Conservation (phyloP, 345 rosid genomes). For the Salix viminalis region DNA sequence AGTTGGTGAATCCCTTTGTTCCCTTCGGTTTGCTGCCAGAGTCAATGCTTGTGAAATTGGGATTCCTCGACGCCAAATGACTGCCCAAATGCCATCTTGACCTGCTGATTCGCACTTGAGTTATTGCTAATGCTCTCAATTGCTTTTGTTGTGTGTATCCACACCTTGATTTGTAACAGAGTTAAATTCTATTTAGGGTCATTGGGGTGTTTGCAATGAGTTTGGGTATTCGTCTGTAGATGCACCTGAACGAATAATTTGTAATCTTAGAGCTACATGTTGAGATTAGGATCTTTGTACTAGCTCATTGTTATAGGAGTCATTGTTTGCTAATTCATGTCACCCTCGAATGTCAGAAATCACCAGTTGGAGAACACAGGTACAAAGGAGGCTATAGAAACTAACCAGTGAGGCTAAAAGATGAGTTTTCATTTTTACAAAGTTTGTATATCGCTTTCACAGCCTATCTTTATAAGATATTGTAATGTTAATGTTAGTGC, state of each 20-base stretch:
- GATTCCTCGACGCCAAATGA: slow-evolving; percentile 73
- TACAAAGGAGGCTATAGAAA: neutral
- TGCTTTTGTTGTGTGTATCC: neutral
- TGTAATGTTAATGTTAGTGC: neutral
- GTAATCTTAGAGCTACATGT: slow-evolving; percentile 12
- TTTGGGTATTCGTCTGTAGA: slow-evolving; percentile 4
- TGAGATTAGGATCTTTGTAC: slow-evolving; percentile 3
- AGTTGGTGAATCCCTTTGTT: slow-evolving; percentile 84
- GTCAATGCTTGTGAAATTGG: slow-evolving; percentile 99
- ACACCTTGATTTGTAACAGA: neutral
- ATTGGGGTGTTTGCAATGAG: neutral
- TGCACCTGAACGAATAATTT: slow-evolving; percentile 16
- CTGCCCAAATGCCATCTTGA: slow-evolving; percentile 16
- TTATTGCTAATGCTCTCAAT: slow-evolving; percentile 42
- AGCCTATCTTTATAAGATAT: neutral
- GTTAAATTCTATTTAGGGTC: neutral
- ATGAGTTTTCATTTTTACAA: neutral
- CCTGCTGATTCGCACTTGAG: slow-evolving; percentile 67
- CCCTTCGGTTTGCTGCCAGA: slow-evolving; percentile 90
- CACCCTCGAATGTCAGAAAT: slow-evolving; percentile 12
- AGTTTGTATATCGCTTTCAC: neutral
- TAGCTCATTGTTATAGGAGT: neutral
- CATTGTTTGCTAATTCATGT: slow-evolving; percentile 8
- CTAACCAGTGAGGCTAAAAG: neutral
- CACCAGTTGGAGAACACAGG: slow-evolving; percentile 30